Conservation (phyloP, 257 asterid species). For the Rauvolfia tetraphylla region DNA sequence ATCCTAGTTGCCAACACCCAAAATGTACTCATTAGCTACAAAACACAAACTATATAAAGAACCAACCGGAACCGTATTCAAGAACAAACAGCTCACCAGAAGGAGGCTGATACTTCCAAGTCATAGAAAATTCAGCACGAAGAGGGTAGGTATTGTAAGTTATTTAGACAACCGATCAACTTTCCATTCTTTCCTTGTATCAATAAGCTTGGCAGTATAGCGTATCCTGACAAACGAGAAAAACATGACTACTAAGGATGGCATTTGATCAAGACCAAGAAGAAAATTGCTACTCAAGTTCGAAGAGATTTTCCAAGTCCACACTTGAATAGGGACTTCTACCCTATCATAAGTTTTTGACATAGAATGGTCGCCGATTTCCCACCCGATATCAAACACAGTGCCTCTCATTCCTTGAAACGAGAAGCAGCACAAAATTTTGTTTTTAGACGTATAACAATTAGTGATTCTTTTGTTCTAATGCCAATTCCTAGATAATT, state of each 20-base stretch:
- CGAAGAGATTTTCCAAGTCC: neutral
- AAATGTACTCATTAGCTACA: neutral
- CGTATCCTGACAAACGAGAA: neutral
- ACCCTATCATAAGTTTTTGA: neutral
- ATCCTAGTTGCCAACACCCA: neutral
- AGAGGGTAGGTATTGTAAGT: neutral
- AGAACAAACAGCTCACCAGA: neutral
- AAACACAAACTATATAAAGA: neutral
- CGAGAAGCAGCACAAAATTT: too few species aligned
- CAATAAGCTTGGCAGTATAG: neutral
- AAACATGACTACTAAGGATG: neutral
- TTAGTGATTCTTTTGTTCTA: too few species aligned
- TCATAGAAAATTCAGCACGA: neutral
- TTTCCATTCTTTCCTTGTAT: slow-evolving; percentile 4
- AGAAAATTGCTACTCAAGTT: neutral
- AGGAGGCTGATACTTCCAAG: neutral
- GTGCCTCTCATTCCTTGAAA: too few species aligned
- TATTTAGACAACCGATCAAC: neutral
- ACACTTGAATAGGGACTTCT: neutral
- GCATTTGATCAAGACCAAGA: neutral
- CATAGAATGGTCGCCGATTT: neutral
- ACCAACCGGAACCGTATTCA: neutral
- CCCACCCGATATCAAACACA: too few species aligned
- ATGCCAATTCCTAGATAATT: too few species aligned
- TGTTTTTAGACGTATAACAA: too few species aligned